phyloP scores from a whole-genome alignment of 2,329 filamentous ascomycete species.

The Zasmidium angulare region DNA sequence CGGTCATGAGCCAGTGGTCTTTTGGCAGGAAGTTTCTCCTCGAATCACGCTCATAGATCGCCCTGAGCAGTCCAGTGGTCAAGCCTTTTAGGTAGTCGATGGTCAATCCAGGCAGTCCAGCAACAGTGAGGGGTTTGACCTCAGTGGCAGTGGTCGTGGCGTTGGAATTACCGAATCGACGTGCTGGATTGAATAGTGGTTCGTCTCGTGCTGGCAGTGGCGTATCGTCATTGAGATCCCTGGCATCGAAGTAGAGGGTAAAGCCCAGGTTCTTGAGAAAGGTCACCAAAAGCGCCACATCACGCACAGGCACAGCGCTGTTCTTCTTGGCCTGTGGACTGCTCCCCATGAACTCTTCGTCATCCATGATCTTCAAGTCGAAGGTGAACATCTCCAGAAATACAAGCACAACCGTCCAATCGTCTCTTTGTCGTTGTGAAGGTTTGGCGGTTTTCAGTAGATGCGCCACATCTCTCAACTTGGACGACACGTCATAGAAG shows the following conservation, averaged over 20 bases:
- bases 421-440: constrained; percentile 48
- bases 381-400: constrained; percentile 96
- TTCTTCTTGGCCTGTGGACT: constrained; percentile 42
- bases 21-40: constrained; percentile 76
- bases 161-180: constrained; percentile 7
- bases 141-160: constrained; percentile 22
- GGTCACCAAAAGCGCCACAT: constrained; percentile 71
- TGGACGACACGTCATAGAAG: constrained; percentile 57
- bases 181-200: constrained; percentile 4
- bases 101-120: constrained; percentile 69
- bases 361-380: constrained; percentile 86
- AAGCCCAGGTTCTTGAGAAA: constrained; percentile 93
- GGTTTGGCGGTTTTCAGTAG: constrained; percentile 47
- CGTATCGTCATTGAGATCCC: constrained; percentile 48
- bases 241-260: constrained; percentile 78
- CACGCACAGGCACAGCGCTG: constrained; percentile 67
- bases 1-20: constrained; percentile 94
- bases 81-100: constrained; percentile 76
- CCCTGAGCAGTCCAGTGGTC: constrained; percentile 75
- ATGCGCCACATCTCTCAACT: constrained; percentile 58
- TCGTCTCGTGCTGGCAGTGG: constrained; percentile 15
- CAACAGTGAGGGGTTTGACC: constrained; percentile 47
- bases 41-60: constrained; percentile 92
- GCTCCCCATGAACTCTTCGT: constrained; percentile 75
- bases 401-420: constrained; percentile 86